Evolutionary conservation across 768 basidiomycete genomes (phyloP).

Genomic region (Suillus alpinus): DNA sequence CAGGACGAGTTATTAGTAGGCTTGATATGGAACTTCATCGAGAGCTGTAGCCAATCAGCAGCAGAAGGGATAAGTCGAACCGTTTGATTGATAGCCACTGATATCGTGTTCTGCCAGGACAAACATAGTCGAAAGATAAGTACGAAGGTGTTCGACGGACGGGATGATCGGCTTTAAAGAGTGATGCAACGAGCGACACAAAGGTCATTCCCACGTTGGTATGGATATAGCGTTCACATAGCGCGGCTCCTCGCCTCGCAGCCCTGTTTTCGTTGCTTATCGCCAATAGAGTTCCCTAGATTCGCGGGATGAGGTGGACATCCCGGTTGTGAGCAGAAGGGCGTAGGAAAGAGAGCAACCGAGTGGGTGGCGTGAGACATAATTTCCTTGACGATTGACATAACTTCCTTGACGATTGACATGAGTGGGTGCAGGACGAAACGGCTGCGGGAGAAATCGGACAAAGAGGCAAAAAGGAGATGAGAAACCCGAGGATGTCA

Average conservation of each 20-base stretch:
- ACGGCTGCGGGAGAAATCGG: neutral
- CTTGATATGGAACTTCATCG: neutral
- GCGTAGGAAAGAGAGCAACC: neutral
- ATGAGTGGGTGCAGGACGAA: neutral
- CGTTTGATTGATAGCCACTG: neutral
- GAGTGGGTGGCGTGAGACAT: neutral
- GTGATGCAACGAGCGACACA: neutral
- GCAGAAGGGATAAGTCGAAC: neutral
- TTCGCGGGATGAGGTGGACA: neutral
- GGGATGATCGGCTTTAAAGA: neutral
- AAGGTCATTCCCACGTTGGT: neutral
- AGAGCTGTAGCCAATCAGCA: neutral
- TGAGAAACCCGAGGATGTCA: neutral
- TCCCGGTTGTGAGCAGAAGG: neutral
- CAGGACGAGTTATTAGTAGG: neutral
- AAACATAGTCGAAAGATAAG: neutral
- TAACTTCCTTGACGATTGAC: neutral
- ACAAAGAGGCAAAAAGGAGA: neutral
- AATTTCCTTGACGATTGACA: neutral
- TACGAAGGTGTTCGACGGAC: neutral
- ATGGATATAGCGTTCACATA: neutral
- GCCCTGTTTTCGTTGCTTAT: neutral
- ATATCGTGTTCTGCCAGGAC: neutral
- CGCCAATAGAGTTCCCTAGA: neutral
- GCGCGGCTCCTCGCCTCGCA: neutral